These are phyloP conservation scores for Talinum fruticosum DNA, from an alignment of 148 eudicot genomes.

Conservation along the genomic window DNA sequence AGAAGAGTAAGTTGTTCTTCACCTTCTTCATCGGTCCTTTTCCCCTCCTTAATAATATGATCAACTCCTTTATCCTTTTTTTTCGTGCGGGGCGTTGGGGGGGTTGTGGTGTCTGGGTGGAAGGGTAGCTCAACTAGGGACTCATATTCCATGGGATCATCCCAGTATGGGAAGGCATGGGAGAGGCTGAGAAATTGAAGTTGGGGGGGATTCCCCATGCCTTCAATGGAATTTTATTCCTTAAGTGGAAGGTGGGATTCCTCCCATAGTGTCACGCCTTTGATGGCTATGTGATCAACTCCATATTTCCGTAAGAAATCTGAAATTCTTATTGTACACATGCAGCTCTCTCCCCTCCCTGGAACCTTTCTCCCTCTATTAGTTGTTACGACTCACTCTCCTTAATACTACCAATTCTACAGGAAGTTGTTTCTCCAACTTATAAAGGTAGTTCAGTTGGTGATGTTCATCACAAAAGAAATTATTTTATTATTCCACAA, in stretches of 20 bases:
- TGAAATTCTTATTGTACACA: background rate
- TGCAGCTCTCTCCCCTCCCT: background rate
- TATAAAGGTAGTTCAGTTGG: conserved; percentile 40
- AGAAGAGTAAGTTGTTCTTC: conserved; percentile 34
- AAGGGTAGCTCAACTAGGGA: background rate
- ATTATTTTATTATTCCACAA: conserved; percentile 74
- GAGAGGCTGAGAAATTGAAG: background rate
- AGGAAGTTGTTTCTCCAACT: conserved; percentile 66
- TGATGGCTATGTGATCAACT: background rate
- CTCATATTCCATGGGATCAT: too few species aligned
- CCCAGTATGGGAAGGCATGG: background rate
- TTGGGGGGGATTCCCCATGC: background rate
- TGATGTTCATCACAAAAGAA: conserved; percentile 65
- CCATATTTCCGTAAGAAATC: background rate
- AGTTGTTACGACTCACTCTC: background rate
- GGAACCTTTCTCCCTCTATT: background rate
- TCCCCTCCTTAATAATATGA: background rate
- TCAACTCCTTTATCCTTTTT: background rate
- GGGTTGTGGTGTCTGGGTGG: background rate
- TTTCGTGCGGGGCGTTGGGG: background rate
- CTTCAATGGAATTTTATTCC: background rate
- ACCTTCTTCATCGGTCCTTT: background rate
- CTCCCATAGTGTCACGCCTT: background rate
- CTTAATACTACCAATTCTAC: conserved; percentile 17
- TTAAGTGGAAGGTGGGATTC: background rate